Conservation (phyloP, 2,329 filamentous ascomycete genomes). For the Penicillium psychrosexuale region DNA sequence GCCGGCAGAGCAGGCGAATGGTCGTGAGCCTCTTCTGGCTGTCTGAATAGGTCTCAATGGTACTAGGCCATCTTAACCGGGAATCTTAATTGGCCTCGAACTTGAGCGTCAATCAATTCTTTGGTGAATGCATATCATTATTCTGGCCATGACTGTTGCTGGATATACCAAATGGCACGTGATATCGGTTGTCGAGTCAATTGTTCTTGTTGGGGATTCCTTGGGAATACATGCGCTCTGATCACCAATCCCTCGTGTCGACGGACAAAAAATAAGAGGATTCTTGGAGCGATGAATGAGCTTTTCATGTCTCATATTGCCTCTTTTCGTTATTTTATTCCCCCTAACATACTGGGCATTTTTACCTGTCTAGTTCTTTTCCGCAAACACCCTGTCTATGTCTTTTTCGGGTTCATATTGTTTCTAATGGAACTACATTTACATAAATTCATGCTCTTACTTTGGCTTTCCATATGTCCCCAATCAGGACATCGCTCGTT, state of each 20-base stretch:
- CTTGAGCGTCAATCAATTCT: background rate
- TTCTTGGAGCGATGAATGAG: constrained; percentile 15
- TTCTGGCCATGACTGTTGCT: constrained; percentile 5
- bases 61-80: background rate
- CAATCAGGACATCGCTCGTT: background rate
- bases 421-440: constrained; percentile 23
- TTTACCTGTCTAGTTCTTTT: constrained; percentile 13
- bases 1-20: constrained; percentile 28
- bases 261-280: constrained; percentile 13
- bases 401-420: constrained; percentile 24
- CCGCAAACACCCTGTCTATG: constrained; percentile 11
- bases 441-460: constrained; percentile 15
- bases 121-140: constrained; percentile 7
- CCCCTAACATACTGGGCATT: constrained; percentile 1
- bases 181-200: constrained; percentile 1
- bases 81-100: background rate
- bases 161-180: constrained; percentile 13
- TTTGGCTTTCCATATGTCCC: background rate
- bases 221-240: constrained; percentile 9
- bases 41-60: constrained; percentile 14
- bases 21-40: constrained; percentile 37
- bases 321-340: constrained; percentile 6
- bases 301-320: constrained; percentile 12
- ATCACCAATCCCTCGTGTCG: constrained; percentile 2
- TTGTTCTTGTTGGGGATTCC: constrained; percentile 3